Evolutionary conservation across 2,329 filamentous ascomycete genomes (phyloP), one percentile per base, ranked within the genome.

Genomic region (Trichoderma arundinaceum): DNA sequence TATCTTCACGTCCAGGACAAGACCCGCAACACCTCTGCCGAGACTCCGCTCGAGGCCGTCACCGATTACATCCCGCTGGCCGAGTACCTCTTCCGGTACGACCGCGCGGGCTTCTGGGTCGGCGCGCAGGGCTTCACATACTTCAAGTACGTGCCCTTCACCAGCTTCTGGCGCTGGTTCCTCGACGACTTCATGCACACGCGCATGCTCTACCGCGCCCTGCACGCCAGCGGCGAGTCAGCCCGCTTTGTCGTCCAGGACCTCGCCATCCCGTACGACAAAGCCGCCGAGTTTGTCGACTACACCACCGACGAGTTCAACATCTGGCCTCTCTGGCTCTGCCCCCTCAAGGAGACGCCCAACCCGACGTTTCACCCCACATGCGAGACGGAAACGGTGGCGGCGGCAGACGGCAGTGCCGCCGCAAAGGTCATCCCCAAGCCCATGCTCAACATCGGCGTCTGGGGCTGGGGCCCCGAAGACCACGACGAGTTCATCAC

Each of bases 61-160:
- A 52, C 69, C 35, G 87, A 91, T 58, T 86, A 86, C 70, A 84
- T 92, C 46, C 89, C 90, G 0, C 78, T 92, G 4, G 84, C 86
- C 44, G 89, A 92, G 74, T 92, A 92, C 74, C 86, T 92, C 69
- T 92, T 92, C 81, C 85, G 90, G 58, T 92, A 92, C 78, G 90
- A 92, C 76, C 85, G 90, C 51, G 90, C 88, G 60, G 88, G 87
- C 13, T 92, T 92, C 81, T 92, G 90, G 90, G 88, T 90, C 43
- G 89, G 88, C 49, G 78, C 80, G 7, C 84, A 84, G 13, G 88
- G 87, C 3, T 92, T 90, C 75, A 80, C 82, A 46, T 92, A 91
- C 80, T 91, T 91, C 81, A 76, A 76, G 52, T 79, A 81, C 48
- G 83, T 88, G 2, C 89, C 89, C 6, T 91, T 91, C 77, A 90